These are phyloP conservation scores for Cochliopodium minus DNA, from an alignment of 208 protist genomes.

Conservation along the genomic window DNA sequence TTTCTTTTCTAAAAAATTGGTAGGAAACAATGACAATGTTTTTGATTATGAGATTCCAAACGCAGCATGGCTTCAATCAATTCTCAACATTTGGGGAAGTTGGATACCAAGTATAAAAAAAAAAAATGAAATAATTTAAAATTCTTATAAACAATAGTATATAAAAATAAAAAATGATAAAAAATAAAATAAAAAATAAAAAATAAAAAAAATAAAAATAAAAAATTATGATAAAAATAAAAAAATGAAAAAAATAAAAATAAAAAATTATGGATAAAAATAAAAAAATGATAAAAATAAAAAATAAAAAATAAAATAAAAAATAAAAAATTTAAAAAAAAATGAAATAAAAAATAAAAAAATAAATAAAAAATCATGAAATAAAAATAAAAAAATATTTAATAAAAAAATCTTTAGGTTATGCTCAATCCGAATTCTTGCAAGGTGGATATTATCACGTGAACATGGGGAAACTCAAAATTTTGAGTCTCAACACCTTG, in stretches of 20 bases:
- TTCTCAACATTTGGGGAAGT: too few species aligned
- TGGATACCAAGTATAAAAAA: too few species aligned
- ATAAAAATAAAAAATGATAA: background rate
- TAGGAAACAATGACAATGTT: background rate
- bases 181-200: background rate
- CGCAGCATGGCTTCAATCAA: too few species aligned
- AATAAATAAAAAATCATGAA: constrained; percentile 8
- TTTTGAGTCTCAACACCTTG: too few species aligned
- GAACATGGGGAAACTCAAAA: too few species aligned
- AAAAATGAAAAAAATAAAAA: constrained; percentile 7
- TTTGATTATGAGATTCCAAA: too few species aligned
- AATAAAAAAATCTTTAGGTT: too few species aligned
- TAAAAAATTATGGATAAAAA: constrained; percentile 30
- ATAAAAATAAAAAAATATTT: too few species aligned
- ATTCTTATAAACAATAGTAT: constrained; percentile 4
- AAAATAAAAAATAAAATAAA: constrained; percentile 54
- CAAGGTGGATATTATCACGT: too few species aligned
- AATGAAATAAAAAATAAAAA: constrained; percentile 34
- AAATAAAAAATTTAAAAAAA: constrained; percentile 22
- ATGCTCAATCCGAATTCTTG: too few species aligned
- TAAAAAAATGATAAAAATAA: constrained; percentile 54
- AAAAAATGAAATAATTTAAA: background rate
- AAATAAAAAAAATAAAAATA: constrained; percentile 8
- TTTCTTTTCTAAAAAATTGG: constrained; percentile 10
- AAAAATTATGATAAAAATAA: background rate